Evolutionary conservation across 768 basidiomycete genomes (phyloP).

Genomic region (Boletus huronensis): DNA sequence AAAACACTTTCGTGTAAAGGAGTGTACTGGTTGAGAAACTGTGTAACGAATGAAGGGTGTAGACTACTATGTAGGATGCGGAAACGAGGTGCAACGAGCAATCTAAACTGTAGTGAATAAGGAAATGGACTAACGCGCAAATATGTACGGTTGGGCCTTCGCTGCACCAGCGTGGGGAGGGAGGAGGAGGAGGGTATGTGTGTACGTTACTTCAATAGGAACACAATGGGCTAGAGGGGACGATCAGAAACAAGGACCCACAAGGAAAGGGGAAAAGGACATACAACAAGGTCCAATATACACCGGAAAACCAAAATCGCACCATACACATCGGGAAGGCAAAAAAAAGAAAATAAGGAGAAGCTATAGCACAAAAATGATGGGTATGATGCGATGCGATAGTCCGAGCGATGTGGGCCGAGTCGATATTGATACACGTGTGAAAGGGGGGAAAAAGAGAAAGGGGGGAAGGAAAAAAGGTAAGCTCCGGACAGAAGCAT

Average conservation of each 20-base stretch:
- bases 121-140: constrained; percentile 18
- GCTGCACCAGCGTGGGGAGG: constrained; percentile 16
- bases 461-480: not conserved
- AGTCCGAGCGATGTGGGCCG: constrained; percentile 27
- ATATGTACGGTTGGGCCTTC: constrained; percentile 18
- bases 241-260: constrained; percentile 8
- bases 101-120: constrained; percentile 17
- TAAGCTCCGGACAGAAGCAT: not conserved
- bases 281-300: constrained; percentile 29
- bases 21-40: constrained; percentile 26
- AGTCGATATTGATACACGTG: constrained; percentile 34
- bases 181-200: constrained; percentile 23
- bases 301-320: constrained; percentile 32
- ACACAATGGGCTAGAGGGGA: constrained; percentile 22
- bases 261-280: not conserved
- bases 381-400: constrained; percentile 33
- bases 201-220: constrained; percentile 25
- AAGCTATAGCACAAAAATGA: constrained; percentile 25
- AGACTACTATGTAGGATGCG: constrained; percentile 16
- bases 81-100: constrained; percentile 16
- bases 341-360: not conserved
- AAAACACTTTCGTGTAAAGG: constrained; percentile 18
- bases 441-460: not conserved
- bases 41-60: constrained; percentile 26
- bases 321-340: constrained; percentile 29